A percentile compares a stretch with the other conserved stretches of the same genome.
phyloP scores from a whole-genome alignment of 495 filamentous ascomycete genomes.

The Niebla homalea region DNA sequence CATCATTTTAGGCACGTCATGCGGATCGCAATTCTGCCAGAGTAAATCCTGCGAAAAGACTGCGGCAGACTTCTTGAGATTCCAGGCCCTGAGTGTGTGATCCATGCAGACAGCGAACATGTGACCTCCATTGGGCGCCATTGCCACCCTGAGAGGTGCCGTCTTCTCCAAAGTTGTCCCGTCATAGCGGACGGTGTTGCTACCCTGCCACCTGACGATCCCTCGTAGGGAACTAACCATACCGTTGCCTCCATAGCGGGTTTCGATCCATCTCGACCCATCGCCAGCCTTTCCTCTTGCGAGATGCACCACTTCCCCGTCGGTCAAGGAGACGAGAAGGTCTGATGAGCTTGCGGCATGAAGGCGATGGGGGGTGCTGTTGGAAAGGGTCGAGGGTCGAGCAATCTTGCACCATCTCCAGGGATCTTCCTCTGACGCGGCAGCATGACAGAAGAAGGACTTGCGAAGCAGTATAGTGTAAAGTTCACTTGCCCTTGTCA shows the following conservation, averaged over 20 bases:
- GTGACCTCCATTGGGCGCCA: constrained; percentile 51
- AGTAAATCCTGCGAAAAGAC: constrained; percentile 59
- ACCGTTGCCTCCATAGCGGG: constrained; percentile 62
- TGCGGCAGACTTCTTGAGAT: constrained; percentile 56
- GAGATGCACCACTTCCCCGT: constrained; percentile 68
- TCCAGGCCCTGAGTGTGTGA: constrained; percentile 79
- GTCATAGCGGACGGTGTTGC: constrained; percentile 49
- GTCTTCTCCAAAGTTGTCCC: constrained; percentile 53
- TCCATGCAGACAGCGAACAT: constrained; percentile 79
- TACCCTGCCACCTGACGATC: constrained; percentile 55
- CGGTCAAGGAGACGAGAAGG: constrained; percentile 66
- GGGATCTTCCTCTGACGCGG: constrained; percentile 55
- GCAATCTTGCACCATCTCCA: constrained; percentile 65
- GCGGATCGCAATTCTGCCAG: constrained; percentile 32
- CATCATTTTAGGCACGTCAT: constrained; percentile 52
- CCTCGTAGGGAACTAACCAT: constrained; percentile 64
- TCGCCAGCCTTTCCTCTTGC: constrained; percentile 51
- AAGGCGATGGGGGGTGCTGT: constrained; percentile 71
- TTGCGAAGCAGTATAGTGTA: constrained; percentile 68
- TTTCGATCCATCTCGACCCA: constrained; percentile 59
- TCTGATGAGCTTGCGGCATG: constrained; percentile 57
- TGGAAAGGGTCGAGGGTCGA: constrained; percentile 54
- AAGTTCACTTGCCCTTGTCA: constrained; percentile 66
- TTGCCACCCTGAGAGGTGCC: constrained; percentile 47
- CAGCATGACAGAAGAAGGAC: constrained; percentile 59